Evolutionary conservation across 805 yeast species (phyloP).

Genomic region (Yamadazyma olivae): DNA sequence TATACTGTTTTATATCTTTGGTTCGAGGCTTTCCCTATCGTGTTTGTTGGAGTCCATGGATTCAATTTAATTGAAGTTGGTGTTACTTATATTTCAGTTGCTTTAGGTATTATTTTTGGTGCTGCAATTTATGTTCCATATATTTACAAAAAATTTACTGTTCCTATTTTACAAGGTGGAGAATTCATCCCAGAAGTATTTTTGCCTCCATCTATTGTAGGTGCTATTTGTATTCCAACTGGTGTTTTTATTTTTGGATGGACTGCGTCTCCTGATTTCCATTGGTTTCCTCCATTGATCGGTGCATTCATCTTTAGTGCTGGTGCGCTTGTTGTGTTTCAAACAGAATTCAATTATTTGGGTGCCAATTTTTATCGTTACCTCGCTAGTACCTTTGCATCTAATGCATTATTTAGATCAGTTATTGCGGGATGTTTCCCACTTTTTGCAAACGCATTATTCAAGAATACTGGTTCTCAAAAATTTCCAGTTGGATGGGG

Average conservation of each 20-base stretch:
- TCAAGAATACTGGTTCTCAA: conserved; percentile 44
- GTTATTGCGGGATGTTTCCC: conserved; percentile 60
- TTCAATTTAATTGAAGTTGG: conserved; percentile 50
- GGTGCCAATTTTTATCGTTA: conserved; percentile 47
- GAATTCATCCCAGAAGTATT: conserved; percentile 40
- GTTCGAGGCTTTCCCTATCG: conserved; percentile 53
- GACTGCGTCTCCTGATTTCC: conserved; percentile 39
- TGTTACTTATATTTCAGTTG: conserved; percentile 40
- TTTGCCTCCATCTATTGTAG: conserved; percentile 38
- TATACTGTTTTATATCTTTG: conserved; percentile 55
- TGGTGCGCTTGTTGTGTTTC: conserved; percentile 47
- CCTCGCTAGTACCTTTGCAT: conserved; percentile 58
- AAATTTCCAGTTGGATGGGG: conserved; percentile 64
- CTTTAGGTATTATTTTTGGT: conserved; percentile 48
- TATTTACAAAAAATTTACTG: conserved; percentile 22
- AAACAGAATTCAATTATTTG: conserved; percentile 48
- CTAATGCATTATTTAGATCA: conserved; percentile 48
- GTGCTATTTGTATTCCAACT: conserved; percentile 39
- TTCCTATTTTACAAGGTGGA: conserved; percentile 18
- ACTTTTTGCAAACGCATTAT: conserved; percentile 61
- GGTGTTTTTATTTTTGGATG: conserved; percentile 50
- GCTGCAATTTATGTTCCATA: conserved; percentile 25
- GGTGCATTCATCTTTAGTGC: conserved; percentile 38
- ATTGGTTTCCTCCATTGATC: conserved; percentile 50
- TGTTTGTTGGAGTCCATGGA: conserved; percentile 41